Evolutionary conservation across 2,329 filamentous ascomycete genomes (phyloP), one percentile per base, ranked within the genome.

Genomic region (Venturia oleaginea): DNA sequence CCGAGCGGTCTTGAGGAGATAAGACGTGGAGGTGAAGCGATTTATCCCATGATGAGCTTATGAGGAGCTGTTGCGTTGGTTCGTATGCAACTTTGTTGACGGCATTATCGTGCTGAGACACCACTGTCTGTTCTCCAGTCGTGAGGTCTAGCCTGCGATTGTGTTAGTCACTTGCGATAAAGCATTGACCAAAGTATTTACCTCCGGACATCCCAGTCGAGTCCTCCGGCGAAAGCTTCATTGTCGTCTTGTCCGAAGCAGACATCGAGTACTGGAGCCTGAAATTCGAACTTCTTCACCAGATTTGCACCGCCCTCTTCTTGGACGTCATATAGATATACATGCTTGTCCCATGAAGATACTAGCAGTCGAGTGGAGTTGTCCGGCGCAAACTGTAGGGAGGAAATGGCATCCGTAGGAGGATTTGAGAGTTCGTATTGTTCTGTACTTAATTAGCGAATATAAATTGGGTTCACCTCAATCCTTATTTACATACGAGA

Each of bases 1-100:
- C 66, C 76, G 79, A 72, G 77, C 77, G 70, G 74, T 73, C 78
- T 32, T 55, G n/a, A n/a, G 42, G n/a, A 13, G 55, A 62, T 17
- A 62, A 51, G 40, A 34, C 27, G 79, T 96, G 91, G 65, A 97
- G 82, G 74, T 96, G 92, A 55, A 99, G 82, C 7, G 90, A 96
- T 67, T 84, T 86, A 76, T 99, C 93, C 94, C 94, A 99, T 6
- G 92, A 95, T 62, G 90, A 90, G 64, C 92, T 96, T 68, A 97
- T 82, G 65, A 99, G 83, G 67, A 97, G 80, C 60, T 84, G 85
- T 73, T 92, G 86, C 67, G 89, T 81, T 67, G 82, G 81, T 76
- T 87, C 92, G 79, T 92, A 97, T 67, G 90, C 88, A 64, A 99
- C 86, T 68, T 86, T 88, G 72, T 92, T 90, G 64, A 92, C 94